phyloP scores from a whole-genome alignment of 371 early-diverging fungal genomes.

The Rhizopus sp. region DNA sequence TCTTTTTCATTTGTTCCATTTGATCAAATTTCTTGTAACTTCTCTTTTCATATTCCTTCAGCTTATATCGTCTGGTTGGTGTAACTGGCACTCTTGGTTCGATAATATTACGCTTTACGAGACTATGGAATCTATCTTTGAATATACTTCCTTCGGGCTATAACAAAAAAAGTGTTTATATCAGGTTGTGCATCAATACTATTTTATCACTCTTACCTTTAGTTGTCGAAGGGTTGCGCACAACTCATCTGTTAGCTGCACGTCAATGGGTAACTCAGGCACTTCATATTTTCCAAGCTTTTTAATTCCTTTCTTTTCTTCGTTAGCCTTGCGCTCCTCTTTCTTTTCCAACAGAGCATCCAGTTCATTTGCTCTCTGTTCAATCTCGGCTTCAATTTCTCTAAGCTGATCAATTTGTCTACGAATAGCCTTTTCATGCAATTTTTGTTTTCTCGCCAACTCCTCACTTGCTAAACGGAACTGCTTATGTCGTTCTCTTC shows the following conservation, averaged over 20 bases:
- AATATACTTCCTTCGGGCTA: constrained; percentile 90
- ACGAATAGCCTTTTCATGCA: constrained; percentile 55
- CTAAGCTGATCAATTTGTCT: constrained; percentile 56
- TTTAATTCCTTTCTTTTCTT: constrained; percentile 51
- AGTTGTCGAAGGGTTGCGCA: constrained; percentile 60
- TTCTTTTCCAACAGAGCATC: constrained; percentile 41
- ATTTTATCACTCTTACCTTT: constrained; percentile 35
- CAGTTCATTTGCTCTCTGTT: constrained; percentile 39
- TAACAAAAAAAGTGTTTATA: constrained; percentile 12
- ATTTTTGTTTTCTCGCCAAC: constrained; percentile 28
- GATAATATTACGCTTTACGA: constrained; percentile 86
- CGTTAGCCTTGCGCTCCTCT: constrained; percentile 39
- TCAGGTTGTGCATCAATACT: background rate
- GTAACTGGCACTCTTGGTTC: constrained; percentile 74
- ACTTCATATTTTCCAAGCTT: constrained; percentile 51
- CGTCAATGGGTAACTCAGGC: constrained; percentile 53
- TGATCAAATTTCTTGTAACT: constrained; percentile 50
- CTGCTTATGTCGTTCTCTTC: constrained; percentile 37
- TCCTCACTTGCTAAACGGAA: constrained; percentile 22
- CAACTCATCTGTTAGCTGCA: constrained; percentile 62
- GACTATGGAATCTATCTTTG: constrained; percentile 77
- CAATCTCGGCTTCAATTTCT: constrained; percentile 50
- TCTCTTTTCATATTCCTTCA: constrained; percentile 64
- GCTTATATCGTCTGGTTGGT: constrained; percentile 40
- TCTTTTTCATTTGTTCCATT: constrained; percentile 21